Conservation (phyloP, 208 protist genomes). For the Naegleria lovaniensis region DNA sequence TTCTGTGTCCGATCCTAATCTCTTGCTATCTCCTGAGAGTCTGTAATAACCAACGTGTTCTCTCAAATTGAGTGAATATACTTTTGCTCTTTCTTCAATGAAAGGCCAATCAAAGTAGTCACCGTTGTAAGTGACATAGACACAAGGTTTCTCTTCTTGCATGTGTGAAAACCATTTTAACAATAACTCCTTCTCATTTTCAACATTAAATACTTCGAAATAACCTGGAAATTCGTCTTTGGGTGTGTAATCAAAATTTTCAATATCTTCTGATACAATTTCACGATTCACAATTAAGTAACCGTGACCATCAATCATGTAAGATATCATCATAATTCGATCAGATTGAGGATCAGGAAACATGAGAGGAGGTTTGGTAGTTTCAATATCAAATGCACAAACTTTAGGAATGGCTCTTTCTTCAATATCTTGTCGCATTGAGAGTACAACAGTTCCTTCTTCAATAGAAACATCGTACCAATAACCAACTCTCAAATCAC, state of each 20-base stretch:
- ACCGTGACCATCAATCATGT: conserved; percentile 97
- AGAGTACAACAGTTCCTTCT: conserved; percentile 48
- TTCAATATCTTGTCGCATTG: conserved; percentile 60
- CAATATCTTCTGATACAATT: conserved; percentile 94
- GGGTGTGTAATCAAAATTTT: conserved; percentile 98
- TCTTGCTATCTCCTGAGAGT: conserved; percentile 39
- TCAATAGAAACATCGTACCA: conserved; percentile 89
- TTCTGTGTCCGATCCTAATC: not conserved
- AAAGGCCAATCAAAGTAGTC: conserved; percentile 99
- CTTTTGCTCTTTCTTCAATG: conserved; percentile 82
- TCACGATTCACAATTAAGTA: conserved; percentile 97
- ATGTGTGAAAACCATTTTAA: conserved; percentile 93
- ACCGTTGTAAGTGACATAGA: conserved; percentile 99
- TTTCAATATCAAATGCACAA: conserved; percentile 98
- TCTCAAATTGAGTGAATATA: conserved; percentile 72
- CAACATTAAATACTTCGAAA: conserved; percentile 95
- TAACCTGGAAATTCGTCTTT: conserved; percentile 92
- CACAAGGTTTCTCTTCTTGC: conserved; percentile 81
- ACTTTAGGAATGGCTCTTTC: conserved; percentile 78
- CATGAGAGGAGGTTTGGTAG: conserved; percentile 95
- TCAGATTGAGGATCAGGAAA: conserved; percentile 94
- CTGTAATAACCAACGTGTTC: conserved; percentile 51
- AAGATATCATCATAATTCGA: conserved; percentile 99
- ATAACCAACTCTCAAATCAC: conserved; percentile 79
- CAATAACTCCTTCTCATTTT: conserved; percentile 82